phyloP scores from a whole-genome alignment of 1,284 basidiomycete genomes.

The Heterobasidion parviporum region DNA sequence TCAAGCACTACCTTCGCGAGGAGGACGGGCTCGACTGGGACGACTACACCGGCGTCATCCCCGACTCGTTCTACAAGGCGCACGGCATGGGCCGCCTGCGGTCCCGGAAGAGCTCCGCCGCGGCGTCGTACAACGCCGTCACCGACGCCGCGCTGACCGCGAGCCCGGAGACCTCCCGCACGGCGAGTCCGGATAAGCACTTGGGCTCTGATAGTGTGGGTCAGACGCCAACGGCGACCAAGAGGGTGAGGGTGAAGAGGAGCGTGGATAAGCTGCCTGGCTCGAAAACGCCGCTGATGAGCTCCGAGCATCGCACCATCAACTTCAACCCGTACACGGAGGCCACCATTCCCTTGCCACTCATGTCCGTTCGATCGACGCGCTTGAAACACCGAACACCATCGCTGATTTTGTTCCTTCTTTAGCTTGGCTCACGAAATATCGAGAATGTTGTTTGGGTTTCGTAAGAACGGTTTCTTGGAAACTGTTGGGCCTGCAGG shows the following conservation, averaged over 20 bases:
- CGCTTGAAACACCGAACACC: slow-evolving; percentile 11
- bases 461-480: slow-evolving; percentile 69
- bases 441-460: slow-evolving; percentile 57
- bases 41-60: slow-evolving; percentile 63
- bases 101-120: slow-evolving; percentile 26
- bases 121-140: slow-evolving; percentile 31
- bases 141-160: slow-evolving; percentile 13
- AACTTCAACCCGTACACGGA: slow-evolving; percentile 53
- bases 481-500: slow-evolving; percentile 83
- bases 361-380: slow-evolving; percentile 41
- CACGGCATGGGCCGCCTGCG: slow-evolving; percentile 10
- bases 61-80: slow-evolving; percentile 40
- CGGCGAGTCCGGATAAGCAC: slow-evolving; percentile 1
- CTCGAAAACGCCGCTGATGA: slow-evolving; percentile 50
- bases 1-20: slow-evolving; percentile 73
- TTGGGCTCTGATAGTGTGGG: not conserved
- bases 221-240: slow-evolving; percentile 48
- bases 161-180: not conserved
- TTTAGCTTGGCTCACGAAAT: slow-evolving; percentile 75
- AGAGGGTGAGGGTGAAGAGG: slow-evolving; percentile 55
- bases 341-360: slow-evolving; percentile 61
- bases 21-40: slow-evolving; percentile 63
- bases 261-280: slow-evolving; percentile 43
- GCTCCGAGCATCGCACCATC: slow-evolving; percentile 44
- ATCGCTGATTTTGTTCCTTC: slow-evolving; percentile 1